Evolutionary conservation across 805 yeast genomes (phyloP), one percentile per base, ranked within the genome.

Genomic region (Yarrowia sp.): DNA sequence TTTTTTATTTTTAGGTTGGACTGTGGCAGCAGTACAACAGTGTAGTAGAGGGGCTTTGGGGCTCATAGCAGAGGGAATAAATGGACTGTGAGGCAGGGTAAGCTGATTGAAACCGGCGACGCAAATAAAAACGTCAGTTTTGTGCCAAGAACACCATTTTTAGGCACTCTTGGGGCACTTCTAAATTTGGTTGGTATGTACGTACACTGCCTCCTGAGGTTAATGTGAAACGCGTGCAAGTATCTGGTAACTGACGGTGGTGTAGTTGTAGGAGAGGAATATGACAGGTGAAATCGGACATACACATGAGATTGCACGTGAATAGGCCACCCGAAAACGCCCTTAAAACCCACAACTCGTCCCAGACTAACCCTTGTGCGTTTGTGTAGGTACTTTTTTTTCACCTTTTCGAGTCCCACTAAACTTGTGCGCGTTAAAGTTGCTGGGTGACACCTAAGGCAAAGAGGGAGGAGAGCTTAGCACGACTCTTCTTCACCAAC

Each of bases 131-230:
- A 3, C 28, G 4, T 22, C 28, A 3, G 28, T 22, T n/a, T 22
- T 22, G 28, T 22, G 28, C 28, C 28, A 22, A 22, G 28, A 22
- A 22, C 35, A 1, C 1, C 50, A 4, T 43, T 43, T 43, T 3
- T 28, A 8, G 5, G 3, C 28, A 22, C 28, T 22, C 28, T 22
- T 22, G 28, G 28, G 28, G 28, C 50, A 14, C 31, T 28, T 44
- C 50, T 28, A 44, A 44, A 28, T 42, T 42, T 42, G 45, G 31
- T 43, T 43, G 48, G 48, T 48, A 48, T 33, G 55, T 48, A 35
- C 32, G 31, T 33, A 48, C 55, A 48, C 55, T 48, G 55, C 55
- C 55, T 48, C 55, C 55, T 35, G 55, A 48, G 55, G 41, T 48
- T 35, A 48, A 48, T 48, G 38, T 48, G 55, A 48, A 48, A 48